Percentiles rank a stretch among this genome's conserved stretches.
Evolutionary conservation across 2,329 filamentous ascomycete genomes (phyloP).

Genomic region (Colletotrichum eremochloae): DNA sequence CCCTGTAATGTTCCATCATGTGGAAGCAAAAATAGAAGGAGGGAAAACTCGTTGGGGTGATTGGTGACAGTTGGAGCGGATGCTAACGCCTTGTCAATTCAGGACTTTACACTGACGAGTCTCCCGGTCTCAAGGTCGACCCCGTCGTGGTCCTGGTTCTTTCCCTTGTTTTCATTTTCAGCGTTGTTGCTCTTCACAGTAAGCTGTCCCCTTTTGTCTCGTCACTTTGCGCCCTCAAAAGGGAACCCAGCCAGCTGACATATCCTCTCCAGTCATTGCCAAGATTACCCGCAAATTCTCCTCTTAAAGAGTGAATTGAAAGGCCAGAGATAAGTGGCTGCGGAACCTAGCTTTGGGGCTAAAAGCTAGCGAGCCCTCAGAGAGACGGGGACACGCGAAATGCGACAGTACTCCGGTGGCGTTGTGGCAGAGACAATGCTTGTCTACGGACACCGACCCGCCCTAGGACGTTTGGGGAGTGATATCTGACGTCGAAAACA

Average conservation of each 20-base stretch:
- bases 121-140: slow-evolving; percentile 96
- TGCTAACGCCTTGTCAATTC: slow-evolving; percentile 47
- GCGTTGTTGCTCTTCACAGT: slow-evolving; percentile 97
- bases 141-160: slow-evolving; percentile 97
- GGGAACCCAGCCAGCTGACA: slow-evolving; percentile 31
- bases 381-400: slow-evolving; percentile 3
- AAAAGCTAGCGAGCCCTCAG: not conserved
- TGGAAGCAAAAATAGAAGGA: not conserved
- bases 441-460: slow-evolving; percentile 7
- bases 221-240: not conserved
- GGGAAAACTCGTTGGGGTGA: not conserved
- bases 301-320: slow-evolving; percentile 61
- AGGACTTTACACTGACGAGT: slow-evolving; percentile 98
- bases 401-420: not conserved
- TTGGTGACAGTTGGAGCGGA: no score
- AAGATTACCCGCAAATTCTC: slow-evolving; percentile 94
- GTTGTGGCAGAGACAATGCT: not conserved
- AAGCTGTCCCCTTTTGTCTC: slow-evolving; percentile 56
- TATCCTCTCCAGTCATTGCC: slow-evolving; percentile 80
- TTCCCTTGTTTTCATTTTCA: slow-evolving; percentile 98
- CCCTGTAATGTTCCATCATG: not conserved
- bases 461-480: not conserved
- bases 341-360: not conserved
- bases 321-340: not conserved
- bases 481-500: slow-evolving; percentile 12